A percentile compares a stretch with the other conserved stretches of the same genome.
These are phyloP conservation scores for Claviceps purpurea DNA, from an alignment of 2,329 filamentous ascomycete genomes.

Conservation along the genomic window DNA sequence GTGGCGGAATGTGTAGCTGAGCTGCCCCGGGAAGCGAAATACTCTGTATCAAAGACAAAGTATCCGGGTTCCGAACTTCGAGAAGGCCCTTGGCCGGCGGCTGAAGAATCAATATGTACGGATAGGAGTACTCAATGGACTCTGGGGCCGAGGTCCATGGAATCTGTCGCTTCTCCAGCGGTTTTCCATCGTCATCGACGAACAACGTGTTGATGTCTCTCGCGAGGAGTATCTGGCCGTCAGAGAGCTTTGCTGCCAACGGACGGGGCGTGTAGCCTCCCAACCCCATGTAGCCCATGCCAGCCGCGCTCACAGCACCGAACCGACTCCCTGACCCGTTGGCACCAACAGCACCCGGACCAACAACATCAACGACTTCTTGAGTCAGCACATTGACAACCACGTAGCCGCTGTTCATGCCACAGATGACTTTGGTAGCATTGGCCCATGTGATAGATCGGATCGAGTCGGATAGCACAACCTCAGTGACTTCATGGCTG, in stretches of 20 bases:
- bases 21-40: conserved; percentile 70
- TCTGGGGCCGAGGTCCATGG: conserved; percentile 84
- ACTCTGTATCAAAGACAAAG: conserved; percentile 75
- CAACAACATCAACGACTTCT: conserved; percentile 64
- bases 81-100: conserved; percentile 69
- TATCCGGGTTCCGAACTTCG: conserved; percentile 87
- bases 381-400: conserved; percentile 72
- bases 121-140: conserved; percentile 89
- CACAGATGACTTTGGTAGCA: conserved; percentile 74
- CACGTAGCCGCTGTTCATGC: conserved; percentile 83
- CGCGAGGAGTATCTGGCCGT: conserved; percentile 82
- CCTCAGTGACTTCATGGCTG: conserved; percentile 56
- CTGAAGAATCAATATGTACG: conserved; percentile 81
- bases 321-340: conserved; percentile 58
- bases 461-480: conserved; percentile 69
- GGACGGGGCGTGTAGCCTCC: conserved; percentile 86
- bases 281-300: conserved; percentile 95
- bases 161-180: conserved; percentile 74
- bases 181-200: conserved; percentile 69
- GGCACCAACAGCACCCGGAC: conserved; percentile 56
- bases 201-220: conserved; percentile 96
- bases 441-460: conserved; percentile 86
- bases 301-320: conserved; percentile 67
- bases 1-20: conserved; percentile 81
- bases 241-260: conserved; percentile 66